Conservation (phyloP, 495 filamentous ascomycete genomes). For the Penicillium herquei region DNA sequence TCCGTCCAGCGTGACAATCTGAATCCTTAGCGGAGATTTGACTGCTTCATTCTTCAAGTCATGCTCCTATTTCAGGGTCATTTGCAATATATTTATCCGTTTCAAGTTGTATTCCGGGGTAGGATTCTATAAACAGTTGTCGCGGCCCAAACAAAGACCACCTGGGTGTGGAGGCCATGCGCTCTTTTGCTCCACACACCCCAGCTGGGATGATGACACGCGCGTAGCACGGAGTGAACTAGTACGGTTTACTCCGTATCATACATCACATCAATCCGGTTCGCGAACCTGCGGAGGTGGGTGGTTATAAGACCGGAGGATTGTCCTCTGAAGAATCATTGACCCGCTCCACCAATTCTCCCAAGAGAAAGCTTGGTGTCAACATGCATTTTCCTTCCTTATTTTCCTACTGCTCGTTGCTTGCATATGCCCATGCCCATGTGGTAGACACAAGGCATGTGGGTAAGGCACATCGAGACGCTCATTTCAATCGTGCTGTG, state of each 20-base stretch:
- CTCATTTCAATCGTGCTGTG: neutral
- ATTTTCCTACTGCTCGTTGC: constrained; percentile 9
- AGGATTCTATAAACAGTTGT: constrained; percentile 1
- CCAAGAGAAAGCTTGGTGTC: neutral
- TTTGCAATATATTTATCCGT: constrained; percentile 20
- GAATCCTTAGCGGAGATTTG: neutral
- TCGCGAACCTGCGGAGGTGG: neutral
- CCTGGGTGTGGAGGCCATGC: constrained; percentile 2
- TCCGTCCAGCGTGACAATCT: constrained; percentile 17
- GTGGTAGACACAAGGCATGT: constrained; percentile 22
- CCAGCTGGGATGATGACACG: constrained; percentile 8
- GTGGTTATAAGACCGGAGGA: constrained; percentile 14
- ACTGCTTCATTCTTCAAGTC: neutral
- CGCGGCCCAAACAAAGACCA: neutral
- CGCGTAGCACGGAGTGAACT: neutral
- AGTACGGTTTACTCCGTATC: neutral
- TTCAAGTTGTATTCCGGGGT: constrained; percentile 25
- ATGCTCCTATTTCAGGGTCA: constrained; percentile 11
- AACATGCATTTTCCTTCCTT: constrained; percentile 21
- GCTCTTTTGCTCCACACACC: neutral
- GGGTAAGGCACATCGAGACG: constrained; percentile 6
- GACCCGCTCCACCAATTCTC: neutral
- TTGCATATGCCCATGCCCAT: constrained; percentile 23
- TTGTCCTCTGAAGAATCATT: constrained; percentile 1
- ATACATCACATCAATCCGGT: constrained; percentile 4